These are phyloP conservation scores for Tuber magnatum DNA, from an alignment of 495 filamentous ascomycete species.

Conservation along the genomic window DNA sequence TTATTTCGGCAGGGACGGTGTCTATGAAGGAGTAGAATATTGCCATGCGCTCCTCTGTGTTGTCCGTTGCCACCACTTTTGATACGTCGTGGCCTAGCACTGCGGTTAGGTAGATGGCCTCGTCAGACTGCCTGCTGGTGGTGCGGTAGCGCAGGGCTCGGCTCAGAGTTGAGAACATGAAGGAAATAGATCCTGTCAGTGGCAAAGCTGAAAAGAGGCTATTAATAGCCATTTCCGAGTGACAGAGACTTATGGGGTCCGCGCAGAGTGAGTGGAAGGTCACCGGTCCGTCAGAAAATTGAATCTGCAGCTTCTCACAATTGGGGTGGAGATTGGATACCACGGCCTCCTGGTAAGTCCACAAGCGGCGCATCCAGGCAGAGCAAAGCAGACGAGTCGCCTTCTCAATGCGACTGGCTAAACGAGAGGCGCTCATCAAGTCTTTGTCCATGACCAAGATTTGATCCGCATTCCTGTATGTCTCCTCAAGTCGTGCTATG, in stretches of 20 bases:
- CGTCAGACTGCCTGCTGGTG: slow-evolving; percentile 14
- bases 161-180: slow-evolving; percentile 1
- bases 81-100: slow-evolving; percentile 16
- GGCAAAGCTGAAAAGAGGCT: slow-evolving; percentile 7
- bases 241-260: background rate
- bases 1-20: slow-evolving; percentile 6
- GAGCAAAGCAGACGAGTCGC: slow-evolving; percentile 12
- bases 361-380: slow-evolving; percentile 14
- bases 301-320: slow-evolving; percentile 15
- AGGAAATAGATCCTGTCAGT: background rate
- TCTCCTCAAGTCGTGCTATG: slow-evolving; percentile 36
- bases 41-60: slow-evolving; percentile 9
- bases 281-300: slow-evolving; percentile 20
- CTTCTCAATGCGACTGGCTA: slow-evolving; percentile 13
- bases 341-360: slow-evolving; percentile 23
- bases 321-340: slow-evolving; percentile 6
- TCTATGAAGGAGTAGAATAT: slow-evolving; percentile 10
- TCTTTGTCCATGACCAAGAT: slow-evolving; percentile 38
- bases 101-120: slow-evolving; percentile 20
- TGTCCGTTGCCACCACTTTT: background rate
- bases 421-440: slow-evolving; percentile 8
- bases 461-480: slow-evolving; percentile 32
- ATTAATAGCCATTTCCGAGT: slow-evolving; percentile 6
- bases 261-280: slow-evolving; percentile 6
- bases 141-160: slow-evolving; percentile 16